Base-by-base conservation (phyloP, 352 stramenopile genomes). In the Lagenidium giganteum region DNA sequence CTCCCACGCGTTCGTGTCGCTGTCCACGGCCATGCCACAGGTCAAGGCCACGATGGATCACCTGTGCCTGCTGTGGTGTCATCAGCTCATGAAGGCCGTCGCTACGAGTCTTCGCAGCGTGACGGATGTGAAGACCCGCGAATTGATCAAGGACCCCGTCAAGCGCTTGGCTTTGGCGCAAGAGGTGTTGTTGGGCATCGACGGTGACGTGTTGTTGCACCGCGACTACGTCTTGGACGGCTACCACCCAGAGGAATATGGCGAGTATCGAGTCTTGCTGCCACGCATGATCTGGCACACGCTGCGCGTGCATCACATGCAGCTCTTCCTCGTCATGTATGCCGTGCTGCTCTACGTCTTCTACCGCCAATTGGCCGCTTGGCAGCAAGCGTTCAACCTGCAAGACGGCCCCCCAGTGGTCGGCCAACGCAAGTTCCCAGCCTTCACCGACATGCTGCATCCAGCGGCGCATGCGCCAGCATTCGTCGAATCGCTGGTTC, bases 11-110 rank as follows among this genome's bases (percentile, higher is more conserved):
- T 40, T 95, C 28, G 70, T 61, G 5, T 32, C 61, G 6, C 59
- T 92, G 23, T 66, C 77, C 6, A 76, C 73, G 1, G 67, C 72
- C 4, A 74, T 95, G 44, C 73, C 82, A 1, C 25, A 33, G n/a
- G 76, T 95, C 9, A 28, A 67, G 22, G 57, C 75, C 21, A 64
- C 81, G 1, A 71, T 93, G 34, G 83, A 93, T 39, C 83, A 95
- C 31, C 59, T 87, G 16, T 89, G 82, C 42, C 50, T 95, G 44
- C 50, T 92, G 17, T 95, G 83, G 83, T 95, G 83, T 46, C 73
- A 90, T 54, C 72, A 93, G 23, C 56, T 95, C 23, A 56, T 95
- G 11, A 63, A 82, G 20, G 52, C 53, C 24, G 61, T 95, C 4
- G 75, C 78, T 0, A 42, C 66, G 24, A 88, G 77, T 38, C 55